phyloP scores from a whole-genome alignment of 164 flowering plant species.

The Tinospora cordifolia region DNA sequence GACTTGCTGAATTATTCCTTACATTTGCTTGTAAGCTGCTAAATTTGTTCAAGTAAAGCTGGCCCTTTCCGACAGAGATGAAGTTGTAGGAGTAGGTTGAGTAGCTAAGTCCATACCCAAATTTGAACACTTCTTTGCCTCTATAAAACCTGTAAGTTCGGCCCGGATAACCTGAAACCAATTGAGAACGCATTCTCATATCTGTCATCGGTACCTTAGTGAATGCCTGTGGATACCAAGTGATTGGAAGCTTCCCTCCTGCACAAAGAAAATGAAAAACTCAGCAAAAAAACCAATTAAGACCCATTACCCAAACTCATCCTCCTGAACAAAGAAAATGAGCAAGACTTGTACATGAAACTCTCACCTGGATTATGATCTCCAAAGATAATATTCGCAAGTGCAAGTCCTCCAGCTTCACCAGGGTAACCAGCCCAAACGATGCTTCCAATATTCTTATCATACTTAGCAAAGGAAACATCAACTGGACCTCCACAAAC shows the following conservation, averaged over 20 bases:
- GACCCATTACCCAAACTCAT: too few species aligned
- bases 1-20: slow-evolving; percentile 12
- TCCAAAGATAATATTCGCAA: slow-evolving; percentile 76
- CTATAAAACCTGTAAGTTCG: slow-evolving; percentile 76
- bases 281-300: not conserved
- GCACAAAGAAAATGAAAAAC: slow-evolving; percentile 20
- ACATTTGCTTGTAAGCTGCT: slow-evolving; percentile 5
- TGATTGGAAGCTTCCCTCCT: slow-evolving; percentile 85
- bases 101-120: slow-evolving; percentile 87
- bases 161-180: slow-evolving; percentile 62
- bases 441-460: slow-evolving; percentile 49
- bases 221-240: slow-evolving; percentile 81
- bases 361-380: slow-evolving; percentile 77
- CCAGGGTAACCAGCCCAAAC: slow-evolving; percentile 96
- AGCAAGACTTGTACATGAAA: not conserved
- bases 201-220: slow-evolving; percentile 73
- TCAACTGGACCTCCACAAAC: slow-evolving; percentile 77
- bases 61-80: slow-evolving; percentile 23
- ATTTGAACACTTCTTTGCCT: slow-evolving; percentile 51
- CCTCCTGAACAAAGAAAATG: too few species aligned
- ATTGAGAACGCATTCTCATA: slow-evolving; percentile 77
- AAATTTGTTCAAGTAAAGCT: slow-evolving; percentile 35
- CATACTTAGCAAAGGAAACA: slow-evolving; percentile 56
- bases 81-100: slow-evolving; percentile 49
- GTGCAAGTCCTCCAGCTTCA: slow-evolving; percentile 66